Percentiles rank a stretch among this genome's conserved stretches.
Conservation (phyloP, 2,329 filamentous ascomycete genomes). For the Fusarium fracticaudum region DNA sequence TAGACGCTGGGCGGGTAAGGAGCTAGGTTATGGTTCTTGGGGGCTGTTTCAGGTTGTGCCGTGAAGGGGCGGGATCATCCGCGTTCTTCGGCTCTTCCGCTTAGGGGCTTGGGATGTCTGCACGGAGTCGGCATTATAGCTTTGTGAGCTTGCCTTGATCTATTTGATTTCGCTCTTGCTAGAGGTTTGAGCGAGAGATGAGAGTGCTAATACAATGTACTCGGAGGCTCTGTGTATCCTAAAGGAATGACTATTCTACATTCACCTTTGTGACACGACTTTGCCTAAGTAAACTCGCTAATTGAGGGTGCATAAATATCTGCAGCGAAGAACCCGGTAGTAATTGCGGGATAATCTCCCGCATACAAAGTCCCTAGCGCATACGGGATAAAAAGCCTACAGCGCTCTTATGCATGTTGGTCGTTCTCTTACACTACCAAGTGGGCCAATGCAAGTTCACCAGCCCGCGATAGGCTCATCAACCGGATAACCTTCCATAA, state of each 20-base stretch:
- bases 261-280: neutral
- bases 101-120: neutral
- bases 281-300: neutral
- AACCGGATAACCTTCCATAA: neutral
- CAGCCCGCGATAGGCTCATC: neutral
- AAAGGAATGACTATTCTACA: neutral
- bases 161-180: too few species aligned
- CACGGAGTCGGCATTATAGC: neutral
- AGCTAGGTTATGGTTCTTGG: neutral
- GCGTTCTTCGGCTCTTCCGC: neutral
- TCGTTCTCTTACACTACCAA: neutral
- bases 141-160: neutral
- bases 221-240: too few species aligned
- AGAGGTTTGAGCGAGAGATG: rapidly evolving
- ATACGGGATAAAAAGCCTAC: neutral
- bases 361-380: neutral
- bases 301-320: neutral
- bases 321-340: neutral
- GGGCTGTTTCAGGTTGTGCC: neutral
- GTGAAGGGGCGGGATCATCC: neutral
- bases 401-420: conserved; percentile 5
- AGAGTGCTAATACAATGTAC: too few species aligned
- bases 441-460: neutral
- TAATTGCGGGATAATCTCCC: neutral
- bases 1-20: neutral